phyloP scores from a whole-genome alignment of 2,329 filamentous ascomycete genomes.

The Cryphonectria naterciae region DNA sequence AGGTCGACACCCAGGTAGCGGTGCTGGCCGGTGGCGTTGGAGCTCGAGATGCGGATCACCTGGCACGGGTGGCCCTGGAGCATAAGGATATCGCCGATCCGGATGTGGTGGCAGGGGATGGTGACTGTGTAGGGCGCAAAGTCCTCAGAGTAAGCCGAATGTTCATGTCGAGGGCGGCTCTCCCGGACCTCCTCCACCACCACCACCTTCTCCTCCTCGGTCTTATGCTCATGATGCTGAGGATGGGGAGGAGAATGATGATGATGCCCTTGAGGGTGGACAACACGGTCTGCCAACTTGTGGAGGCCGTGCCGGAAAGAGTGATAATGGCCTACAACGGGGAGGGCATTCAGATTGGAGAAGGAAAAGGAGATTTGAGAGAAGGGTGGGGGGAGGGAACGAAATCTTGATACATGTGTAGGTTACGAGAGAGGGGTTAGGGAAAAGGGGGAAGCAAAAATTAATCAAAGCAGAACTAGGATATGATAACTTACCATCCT shows the following conservation, averaged over 20 bases:
- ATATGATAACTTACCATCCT: slow-evolving; percentile 53
- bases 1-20: slow-evolving; percentile 99
- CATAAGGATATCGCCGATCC: slow-evolving; percentile 97
- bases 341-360: slow-evolving; percentile 20
- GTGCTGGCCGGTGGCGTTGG: slow-evolving; percentile 97
- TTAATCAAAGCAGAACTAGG: slow-evolving; percentile 15
- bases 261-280: slow-evolving; percentile 52
- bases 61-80: slow-evolving; percentile 99
- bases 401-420: background rate
- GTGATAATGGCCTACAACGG: slow-evolving; percentile 57
- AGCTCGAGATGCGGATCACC: slow-evolving; percentile 99
- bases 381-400: slow-evolving; percentile 8
- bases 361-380: background rate
- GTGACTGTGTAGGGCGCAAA: slow-evolving; percentile 81
- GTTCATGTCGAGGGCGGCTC: slow-evolving; percentile 37
- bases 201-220: slow-evolving; percentile 37
- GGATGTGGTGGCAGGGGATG: slow-evolving; percentile 99
- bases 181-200: slow-evolving; percentile 55
- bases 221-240: slow-evolving; percentile 38
- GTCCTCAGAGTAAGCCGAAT: slow-evolving; percentile 37
- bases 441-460: slow-evolving; percentile 9
- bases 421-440: slow-evolving; percentile 7
- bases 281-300: slow-evolving; percentile 61
- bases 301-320: slow-evolving; percentile 60
- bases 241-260: background rate